Percentiles rank a stretch among this genome's conserved stretches.
These are phyloP conservation scores for Triangularia verruculosa DNA, from an alignment of 2,329 filamentous ascomycete species.

Conservation along the genomic window DNA sequence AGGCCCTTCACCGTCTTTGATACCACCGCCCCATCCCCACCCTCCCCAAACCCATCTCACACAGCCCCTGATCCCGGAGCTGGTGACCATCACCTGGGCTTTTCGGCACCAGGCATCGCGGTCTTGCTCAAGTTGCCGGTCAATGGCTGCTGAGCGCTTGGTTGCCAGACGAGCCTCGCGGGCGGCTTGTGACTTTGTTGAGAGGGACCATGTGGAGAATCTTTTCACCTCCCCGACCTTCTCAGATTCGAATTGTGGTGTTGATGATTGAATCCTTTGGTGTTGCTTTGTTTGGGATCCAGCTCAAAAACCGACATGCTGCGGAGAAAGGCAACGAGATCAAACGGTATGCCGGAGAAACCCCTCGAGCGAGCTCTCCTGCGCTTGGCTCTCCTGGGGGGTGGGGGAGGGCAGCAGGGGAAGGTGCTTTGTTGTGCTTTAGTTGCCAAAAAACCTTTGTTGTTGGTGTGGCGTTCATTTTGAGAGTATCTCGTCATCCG, in stretches of 20 bases:
- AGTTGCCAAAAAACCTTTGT: not conserved
- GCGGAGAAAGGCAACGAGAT: not conserved
- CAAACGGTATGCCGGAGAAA: not conserved
- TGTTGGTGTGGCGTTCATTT: not conserved
- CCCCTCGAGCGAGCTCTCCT: not conserved
- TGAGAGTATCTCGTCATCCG: not conserved
- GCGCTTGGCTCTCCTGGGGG: not conserved
- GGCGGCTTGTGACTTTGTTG: not conserved
- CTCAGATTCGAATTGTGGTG: not conserved
- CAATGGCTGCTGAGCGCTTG: conserved; percentile 3
- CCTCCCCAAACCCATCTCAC: not conserved
- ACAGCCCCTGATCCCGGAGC: not conserved
- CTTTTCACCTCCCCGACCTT: not conserved
- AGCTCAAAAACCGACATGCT: not conserved
- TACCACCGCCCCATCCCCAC: not conserved
- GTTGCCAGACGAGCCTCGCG: not conserved
- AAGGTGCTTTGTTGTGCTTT: not conserved
- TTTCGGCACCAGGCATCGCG: not conserved
- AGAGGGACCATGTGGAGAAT: not conserved
- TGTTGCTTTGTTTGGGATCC: not conserved
- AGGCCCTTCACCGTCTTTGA: not conserved
- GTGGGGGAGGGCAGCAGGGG: not conserved
- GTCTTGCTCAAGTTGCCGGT: not conserved
- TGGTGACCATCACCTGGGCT: not conserved
- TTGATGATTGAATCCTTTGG: not conserved